A percentile compares a stretch with the other conserved stretches of the same genome.
phyloP scores from a whole-genome alignment of 2,329 filamentous ascomycete genomes.

The Penicillium sp. region DNA sequence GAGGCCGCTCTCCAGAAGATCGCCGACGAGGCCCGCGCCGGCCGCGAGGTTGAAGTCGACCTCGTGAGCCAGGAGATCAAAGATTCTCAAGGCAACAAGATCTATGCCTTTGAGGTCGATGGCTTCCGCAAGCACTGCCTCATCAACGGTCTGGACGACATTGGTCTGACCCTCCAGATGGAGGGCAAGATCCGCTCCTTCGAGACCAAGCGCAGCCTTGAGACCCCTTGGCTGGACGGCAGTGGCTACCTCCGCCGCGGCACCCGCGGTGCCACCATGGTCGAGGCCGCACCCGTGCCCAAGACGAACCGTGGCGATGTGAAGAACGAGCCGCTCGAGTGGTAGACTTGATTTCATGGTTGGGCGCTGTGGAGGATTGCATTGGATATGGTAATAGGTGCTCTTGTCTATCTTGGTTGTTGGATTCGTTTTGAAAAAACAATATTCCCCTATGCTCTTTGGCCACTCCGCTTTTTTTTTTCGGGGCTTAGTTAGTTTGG shows the following conservation, averaged over 20 bases:
- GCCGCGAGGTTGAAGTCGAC: constrained; percentile 83
- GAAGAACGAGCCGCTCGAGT: constrained; percentile 82
- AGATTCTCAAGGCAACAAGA: constrained; percentile 67
- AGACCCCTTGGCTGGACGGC: constrained; percentile 91
- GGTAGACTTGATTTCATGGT: constrained; percentile 53
- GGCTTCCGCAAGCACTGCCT: constrained; percentile 93
- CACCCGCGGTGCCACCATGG: constrained; percentile 57
- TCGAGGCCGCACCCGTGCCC: constrained; percentile 68
- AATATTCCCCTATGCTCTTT: constrained; percentile 22
- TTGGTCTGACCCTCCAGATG: constrained; percentile 88
- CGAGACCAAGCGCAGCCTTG: constrained; percentile 70
- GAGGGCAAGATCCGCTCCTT: constrained; percentile 84
- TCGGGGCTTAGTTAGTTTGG: constrained; percentile 12
- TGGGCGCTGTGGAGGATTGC: constrained; percentile 10
- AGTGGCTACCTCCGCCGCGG: constrained; percentile 68
- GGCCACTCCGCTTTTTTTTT: constrained; percentile 10
- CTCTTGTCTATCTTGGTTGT: constrained; percentile 8
- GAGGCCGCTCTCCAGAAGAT: constrained; percentile 65
- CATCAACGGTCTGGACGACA: constrained; percentile 90
- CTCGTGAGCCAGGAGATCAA: constrained; percentile 80
- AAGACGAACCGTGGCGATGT: constrained; percentile 86
- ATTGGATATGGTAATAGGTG: constrained; percentile 12
- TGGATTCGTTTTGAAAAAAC: constrained; percentile 15
- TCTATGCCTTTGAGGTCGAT: constrained; percentile 82
- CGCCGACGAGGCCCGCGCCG: constrained; percentile 72